Base-by-base conservation (phyloP, 2,329 filamentous ascomycete genomes). In the Claviceps africana region DNA sequence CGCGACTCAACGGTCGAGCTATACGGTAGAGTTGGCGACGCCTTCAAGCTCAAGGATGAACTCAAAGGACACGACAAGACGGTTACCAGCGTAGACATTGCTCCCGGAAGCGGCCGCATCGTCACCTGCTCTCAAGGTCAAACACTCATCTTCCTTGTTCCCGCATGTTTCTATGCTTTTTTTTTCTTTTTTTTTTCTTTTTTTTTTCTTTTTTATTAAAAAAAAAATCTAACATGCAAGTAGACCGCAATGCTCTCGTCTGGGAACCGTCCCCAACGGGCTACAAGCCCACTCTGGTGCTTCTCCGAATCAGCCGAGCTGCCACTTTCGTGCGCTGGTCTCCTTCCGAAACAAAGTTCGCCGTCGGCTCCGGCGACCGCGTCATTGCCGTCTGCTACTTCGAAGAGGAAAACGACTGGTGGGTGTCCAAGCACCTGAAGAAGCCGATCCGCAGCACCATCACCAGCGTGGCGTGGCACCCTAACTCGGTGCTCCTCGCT, bases 351-450 rank as follows among this genome's bases (percentile, higher is more conserved):
- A 86, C 83, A 67, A 98, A 98, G 71, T 98, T 98, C 67, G 93
- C 93, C 51, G 93, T 97, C 28, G 93, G 93, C 55, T 96, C 90
- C 30, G 93, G 93, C 56, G 93, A 95, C 61, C 84, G 93, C 57
- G 86, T 95, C 58, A 95, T 98, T 62, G 89, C 93, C 42, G 80
- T 97, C 60, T 98, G 93, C 77, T 97, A 97, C 74, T 98, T 98
- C 62, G 93, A 98, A 66, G 88, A 95, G 67, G 93, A 98, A 70
- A 96, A 98, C 70, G 90, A 98, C 74, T 98, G 93, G 93, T 98
- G 93, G 93, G 91, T 98, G 43, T 96, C 90, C 39, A 98, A 98
- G 77, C 93, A 98, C 71, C 73, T 98, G 65, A 97, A 97, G 81
- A 98, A 97, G 79, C 93, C 93, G 21, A 95, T 98, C 62, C 86